These are phyloP conservation scores for Phytophthora pinifolia DNA, from an alignment of 352 stramenopile species.

Conservation along the genomic window DNA sequence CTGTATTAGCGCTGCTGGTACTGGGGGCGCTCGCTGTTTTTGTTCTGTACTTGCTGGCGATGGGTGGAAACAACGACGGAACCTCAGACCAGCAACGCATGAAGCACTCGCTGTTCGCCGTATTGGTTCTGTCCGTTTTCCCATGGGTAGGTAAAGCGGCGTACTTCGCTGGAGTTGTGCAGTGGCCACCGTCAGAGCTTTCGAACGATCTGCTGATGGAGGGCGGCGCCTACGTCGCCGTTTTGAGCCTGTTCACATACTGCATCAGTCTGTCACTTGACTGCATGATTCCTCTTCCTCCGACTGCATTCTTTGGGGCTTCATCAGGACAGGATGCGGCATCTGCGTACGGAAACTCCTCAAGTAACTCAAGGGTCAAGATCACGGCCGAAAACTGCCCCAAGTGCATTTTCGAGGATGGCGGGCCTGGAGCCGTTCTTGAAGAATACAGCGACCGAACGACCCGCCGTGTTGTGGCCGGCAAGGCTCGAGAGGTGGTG, in stretches of 20 bases:
- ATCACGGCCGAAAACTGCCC: conserved; percentile 82
- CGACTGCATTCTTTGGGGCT: conserved; percentile 72
- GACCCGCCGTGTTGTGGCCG: conserved; percentile 44
- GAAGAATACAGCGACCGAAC: conserved; percentile 58
- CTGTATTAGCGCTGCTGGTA: conserved; percentile 50
- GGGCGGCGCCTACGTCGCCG: conserved; percentile 33
- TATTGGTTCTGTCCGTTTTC: conserved; percentile 55
- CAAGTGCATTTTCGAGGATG: conserved; percentile 82
- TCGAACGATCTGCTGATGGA: conserved; percentile 50
- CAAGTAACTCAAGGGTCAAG: conserved; percentile 20
- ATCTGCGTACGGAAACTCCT: conserved; percentile 39
- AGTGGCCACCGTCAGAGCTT: conserved; percentile 38
- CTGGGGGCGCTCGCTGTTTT: conserved; percentile 48
- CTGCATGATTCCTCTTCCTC: conserved; percentile 66
- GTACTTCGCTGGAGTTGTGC: conserved; percentile 53
- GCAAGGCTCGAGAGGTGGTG: conserved; percentile 52
- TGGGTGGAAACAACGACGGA: conserved; percentile 40
- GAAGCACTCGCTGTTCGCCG: conserved; percentile 54
- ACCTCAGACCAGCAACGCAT: conserved; percentile 56
- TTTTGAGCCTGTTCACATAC: conserved; percentile 49
- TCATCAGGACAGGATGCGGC: conserved; percentile 49
- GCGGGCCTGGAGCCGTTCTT: conserved; percentile 67
- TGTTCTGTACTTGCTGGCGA: conserved; percentile 45
- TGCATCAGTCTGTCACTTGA: conserved; percentile 47
- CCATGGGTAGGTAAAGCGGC: conserved; percentile 68